Conservation (phyloP, 345 rosid species). For the Citrus glauca region DNA sequence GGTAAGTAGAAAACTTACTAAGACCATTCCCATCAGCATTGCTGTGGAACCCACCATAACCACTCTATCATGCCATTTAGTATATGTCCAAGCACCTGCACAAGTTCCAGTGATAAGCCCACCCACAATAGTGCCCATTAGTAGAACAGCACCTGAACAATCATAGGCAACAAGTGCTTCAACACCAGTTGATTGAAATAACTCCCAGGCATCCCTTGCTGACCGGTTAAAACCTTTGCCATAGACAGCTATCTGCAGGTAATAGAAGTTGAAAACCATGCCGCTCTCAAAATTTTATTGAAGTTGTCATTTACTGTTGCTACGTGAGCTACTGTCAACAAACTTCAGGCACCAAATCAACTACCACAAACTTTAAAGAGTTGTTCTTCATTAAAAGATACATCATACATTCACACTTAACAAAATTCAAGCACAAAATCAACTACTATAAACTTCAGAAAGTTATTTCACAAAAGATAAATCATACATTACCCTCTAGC, state of each 20-base stretch:
- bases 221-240: conserved; percentile 94
- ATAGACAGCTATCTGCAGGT: conserved; percentile 73
- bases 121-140: conserved; percentile 85
- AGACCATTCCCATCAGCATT: conserved; percentile 96
- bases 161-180: conserved; percentile 96
- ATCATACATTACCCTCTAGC: neutral
- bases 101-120: conserved; percentile 93
- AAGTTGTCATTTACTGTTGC: neutral
- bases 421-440: neutral
- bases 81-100: conserved; percentile 81
- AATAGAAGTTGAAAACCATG: conserved; percentile 4
- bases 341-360: neutral
- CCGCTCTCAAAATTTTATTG: neutral
- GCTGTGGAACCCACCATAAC: conserved; percentile 89
- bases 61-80: conserved; percentile 52
- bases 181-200: conserved; percentile 96
- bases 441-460: neutral
- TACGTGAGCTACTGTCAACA: neutral
- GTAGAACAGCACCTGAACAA: conserved; percentile 90
- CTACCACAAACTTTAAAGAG: neutral
- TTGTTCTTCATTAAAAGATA: neutral
- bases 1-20: conserved; percentile 44
- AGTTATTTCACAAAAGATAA: neutral
- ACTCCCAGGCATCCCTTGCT: conserved; percentile 98
- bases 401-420: neutral